Conservation (phyloP, 1,284 basidiomycete species). For the Tilletia indica region DNA sequence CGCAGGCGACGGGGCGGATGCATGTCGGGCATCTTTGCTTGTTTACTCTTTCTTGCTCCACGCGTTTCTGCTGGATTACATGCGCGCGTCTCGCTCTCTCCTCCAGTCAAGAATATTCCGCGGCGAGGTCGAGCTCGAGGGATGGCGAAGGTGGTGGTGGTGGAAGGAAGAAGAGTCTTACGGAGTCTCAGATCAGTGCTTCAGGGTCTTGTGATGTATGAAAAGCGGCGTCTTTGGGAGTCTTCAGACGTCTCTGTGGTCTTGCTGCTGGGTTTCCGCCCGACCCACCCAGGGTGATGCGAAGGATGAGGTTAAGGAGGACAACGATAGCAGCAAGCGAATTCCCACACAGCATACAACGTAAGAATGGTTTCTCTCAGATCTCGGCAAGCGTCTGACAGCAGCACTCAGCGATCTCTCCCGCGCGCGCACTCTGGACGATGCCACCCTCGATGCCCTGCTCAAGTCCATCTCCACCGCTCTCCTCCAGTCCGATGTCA, state of each 20-base stretch:
- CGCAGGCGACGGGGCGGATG: conserved; percentile 19
- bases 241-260: too few relatives aligned
- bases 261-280: too few relatives aligned
- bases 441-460: conserved; percentile 64
- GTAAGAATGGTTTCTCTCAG: conserved; percentile 86
- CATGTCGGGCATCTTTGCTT: conserved; percentile 1
- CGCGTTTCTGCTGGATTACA: too few relatives aligned
- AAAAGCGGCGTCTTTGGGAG: too few relatives aligned
- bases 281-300: not conserved
- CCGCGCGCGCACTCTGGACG: conserved; percentile 72
- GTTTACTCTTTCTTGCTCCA: too few relatives aligned
- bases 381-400: conserved; percentile 90
- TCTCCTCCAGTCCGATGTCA: conserved; percentile 93
- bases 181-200: too few relatives aligned
- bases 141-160: too few relatives aligned
- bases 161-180: too few relatives aligned
- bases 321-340: not conserved
- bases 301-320: not conserved
- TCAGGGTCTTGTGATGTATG: too few relatives aligned
- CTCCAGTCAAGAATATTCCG: too few relatives aligned
- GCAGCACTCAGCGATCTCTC: conserved; percentile 87
- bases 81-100: too few relatives aligned
- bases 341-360: not conserved
- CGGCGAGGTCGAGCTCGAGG: too few relatives aligned
- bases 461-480: conserved; percentile 94